These are phyloP conservation scores for Tricholoma sp. DNA, from an alignment of 768 basidiomycete species.

Conservation along the genomic window DNA sequence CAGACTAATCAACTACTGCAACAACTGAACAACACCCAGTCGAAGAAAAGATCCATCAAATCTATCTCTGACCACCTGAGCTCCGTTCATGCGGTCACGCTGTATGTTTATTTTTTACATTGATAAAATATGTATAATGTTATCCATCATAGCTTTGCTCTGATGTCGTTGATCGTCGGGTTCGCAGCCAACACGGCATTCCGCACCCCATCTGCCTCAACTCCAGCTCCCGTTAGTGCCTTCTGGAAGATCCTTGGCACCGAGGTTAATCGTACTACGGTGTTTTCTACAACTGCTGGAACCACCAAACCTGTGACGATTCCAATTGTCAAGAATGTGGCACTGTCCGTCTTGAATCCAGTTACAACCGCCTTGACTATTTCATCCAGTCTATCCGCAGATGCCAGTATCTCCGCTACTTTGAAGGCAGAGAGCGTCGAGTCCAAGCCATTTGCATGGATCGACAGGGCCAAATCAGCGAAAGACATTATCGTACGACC, in stretches of 20 bases:
- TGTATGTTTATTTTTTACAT: slow-evolving; percentile 41
- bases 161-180: slow-evolving; percentile 65
- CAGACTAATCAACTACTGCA: slow-evolving; percentile 42
- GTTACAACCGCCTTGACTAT: slow-evolving; percentile 40
- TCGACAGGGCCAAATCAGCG: slow-evolving; percentile 22
- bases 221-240: slow-evolving; percentile 22
- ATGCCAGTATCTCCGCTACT: slow-evolving; percentile 10
- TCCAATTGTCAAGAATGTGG: slow-evolving; percentile 43
- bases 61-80: slow-evolving; percentile 38
- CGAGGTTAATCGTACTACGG: slow-evolving; percentile 33
- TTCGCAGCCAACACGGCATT: slow-evolving; percentile 50
- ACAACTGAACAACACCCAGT: slow-evolving; percentile 30
- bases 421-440: slow-evolving; percentile 6
- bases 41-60: slow-evolving; percentile 33
- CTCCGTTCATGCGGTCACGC: slow-evolving; percentile 54
- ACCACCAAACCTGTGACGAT: slow-evolving; percentile 28
- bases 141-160: slow-evolving; percentile 46
- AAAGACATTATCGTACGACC: slow-evolving; percentile 35
- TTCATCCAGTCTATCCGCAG: slow-evolving; percentile 14
- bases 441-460: slow-evolving; percentile 13
- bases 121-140: slow-evolving; percentile 7
- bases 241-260: slow-evolving; percentile 40
- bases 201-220: slow-evolving; percentile 28
- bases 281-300: slow-evolving; percentile 23
- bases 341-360: slow-evolving; percentile 46